Percentiles rank a stretch among this genome's conserved stretches.
Evolutionary conservation across 2,329 filamentous ascomycete species (phyloP).

Genomic region (Diaporthe sp.): DNA sequence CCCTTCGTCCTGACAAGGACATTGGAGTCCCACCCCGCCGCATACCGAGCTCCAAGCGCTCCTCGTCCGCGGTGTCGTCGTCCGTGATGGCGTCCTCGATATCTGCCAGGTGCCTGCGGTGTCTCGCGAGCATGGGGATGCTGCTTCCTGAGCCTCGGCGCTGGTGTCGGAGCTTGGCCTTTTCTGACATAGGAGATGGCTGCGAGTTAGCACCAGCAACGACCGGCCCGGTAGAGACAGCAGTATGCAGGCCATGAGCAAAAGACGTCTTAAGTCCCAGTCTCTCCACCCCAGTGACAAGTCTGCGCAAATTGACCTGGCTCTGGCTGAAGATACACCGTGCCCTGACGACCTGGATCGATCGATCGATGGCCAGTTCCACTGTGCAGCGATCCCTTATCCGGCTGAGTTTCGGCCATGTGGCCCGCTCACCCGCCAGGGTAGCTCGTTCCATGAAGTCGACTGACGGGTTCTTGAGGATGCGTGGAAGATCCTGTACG

Average conservation of each 20-base stretch:
- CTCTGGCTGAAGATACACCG: constrained; percentile 78
- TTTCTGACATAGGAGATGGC: constrained; percentile 14
- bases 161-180: constrained; percentile 45
- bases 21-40: constrained; percentile 30
- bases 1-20: constrained; percentile 18
- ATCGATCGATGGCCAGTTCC: constrained; percentile 85
- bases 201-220: constrained; percentile 29
- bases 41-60: constrained; percentile 46
- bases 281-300: constrained; percentile 54
- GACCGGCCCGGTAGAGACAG: constrained; percentile 39
- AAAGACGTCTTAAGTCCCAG: constrained; percentile 42
- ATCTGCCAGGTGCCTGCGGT: constrained; percentile 52
- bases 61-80: constrained; percentile 48
- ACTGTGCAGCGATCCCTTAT: constrained; percentile 91
- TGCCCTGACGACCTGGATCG: constrained; percentile 77
- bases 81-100: constrained; percentile 57
- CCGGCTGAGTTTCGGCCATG: constrained; percentile 90
- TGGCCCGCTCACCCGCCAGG: constrained; percentile 84
- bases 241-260: constrained; percentile 41
- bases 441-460: constrained; percentile 90
- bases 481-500: constrained; percentile 79
- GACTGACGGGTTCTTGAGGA: constrained; percentile 86
- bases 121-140: constrained; percentile 56
- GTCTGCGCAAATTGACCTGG: constrained; percentile 70
- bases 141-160: constrained; percentile 67